These are phyloP conservation scores for Candida glucosophila DNA, from an alignment of 1,139 yeast species.

Conservation along the genomic window DNA sequence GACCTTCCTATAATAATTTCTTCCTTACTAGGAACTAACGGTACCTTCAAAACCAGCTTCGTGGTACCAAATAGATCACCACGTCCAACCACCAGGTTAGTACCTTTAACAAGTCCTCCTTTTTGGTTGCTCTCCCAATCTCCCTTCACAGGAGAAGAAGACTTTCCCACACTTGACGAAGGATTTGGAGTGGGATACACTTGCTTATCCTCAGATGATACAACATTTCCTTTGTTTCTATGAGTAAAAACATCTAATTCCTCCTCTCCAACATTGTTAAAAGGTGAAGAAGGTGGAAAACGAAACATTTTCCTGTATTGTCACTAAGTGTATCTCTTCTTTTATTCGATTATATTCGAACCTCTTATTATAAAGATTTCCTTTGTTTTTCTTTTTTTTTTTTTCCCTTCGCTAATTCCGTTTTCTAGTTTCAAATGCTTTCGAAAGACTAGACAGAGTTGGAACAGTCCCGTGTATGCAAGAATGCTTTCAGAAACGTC, in stretches of 20 bases:
- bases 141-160: conserved; percentile 29
- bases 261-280: conserved; percentile 20
- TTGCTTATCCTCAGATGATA: conserved; percentile 20
- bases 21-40: conserved; percentile 16
- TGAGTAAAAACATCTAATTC: no score
- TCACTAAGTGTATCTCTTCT: no score
- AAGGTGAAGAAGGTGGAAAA: conserved; percentile 64
- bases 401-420: no score
- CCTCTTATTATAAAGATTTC: no score
- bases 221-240: conserved; percentile 4
- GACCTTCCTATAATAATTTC: conserved; percentile 52
- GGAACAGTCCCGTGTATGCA: no score
- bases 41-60: conserved; percentile 30
- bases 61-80: no score
- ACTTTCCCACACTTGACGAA: conserved; percentile 42
- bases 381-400: no score
- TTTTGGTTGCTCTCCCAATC: conserved; percentile 2
- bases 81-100: conserved; percentile 18
- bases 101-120: no score
- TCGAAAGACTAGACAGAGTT: no score
- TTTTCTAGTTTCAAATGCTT: no score
- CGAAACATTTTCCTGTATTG: conserved; percentile 23
- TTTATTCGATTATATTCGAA: no score
- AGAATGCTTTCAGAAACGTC: no score
- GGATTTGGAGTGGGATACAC: conserved; percentile 50